Conservation (phyloP, 2,329 filamentous ascomycete genomes). For the Penicillium frequentans region DNA sequence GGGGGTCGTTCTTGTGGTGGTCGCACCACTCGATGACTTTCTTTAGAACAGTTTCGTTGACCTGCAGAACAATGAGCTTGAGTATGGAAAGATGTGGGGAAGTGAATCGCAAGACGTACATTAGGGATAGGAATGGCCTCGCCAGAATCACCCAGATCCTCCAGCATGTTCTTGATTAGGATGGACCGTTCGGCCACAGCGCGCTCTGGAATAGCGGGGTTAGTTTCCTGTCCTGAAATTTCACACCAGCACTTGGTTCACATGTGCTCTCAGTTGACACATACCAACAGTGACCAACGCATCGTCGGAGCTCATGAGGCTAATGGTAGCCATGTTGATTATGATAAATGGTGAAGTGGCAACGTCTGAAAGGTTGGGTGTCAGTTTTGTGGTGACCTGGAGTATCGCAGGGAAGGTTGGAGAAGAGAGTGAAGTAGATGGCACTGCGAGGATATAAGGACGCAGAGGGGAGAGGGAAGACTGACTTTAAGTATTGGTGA, state of each 20-base stretch:
- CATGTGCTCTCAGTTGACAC: slow-evolving; percentile 20
- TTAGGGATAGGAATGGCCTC: slow-evolving; percentile 71
- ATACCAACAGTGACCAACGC: slow-evolving; percentile 53
- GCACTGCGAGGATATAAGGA: not conserved
- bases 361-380: not conserved
- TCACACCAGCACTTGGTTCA: not conserved
- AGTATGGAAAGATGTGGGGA: no score
- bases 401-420: not conserved
- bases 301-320: slow-evolving; percentile 52
- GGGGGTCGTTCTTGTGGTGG: slow-evolving; percentile 90
- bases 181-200: slow-evolving; percentile 86
- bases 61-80: slow-evolving; percentile 45
- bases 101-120: slow-evolving; percentile 25
- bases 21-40: slow-evolving; percentile 99
- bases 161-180: slow-evolving; percentile 97
- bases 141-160: slow-evolving; percentile 73
- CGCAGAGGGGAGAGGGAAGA: not conserved
- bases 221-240: not conserved
- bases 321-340: slow-evolving; percentile 33
- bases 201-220: slow-evolving; percentile 58
- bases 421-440: not conserved
- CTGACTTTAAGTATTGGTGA: not conserved
- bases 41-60: slow-evolving; percentile 88
- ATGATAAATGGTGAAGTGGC: not conserved
- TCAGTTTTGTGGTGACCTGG: not conserved